These are phyloP conservation scores for Trametes villosa DNA, from an alignment of 768 basidiomycete species.

Conservation along the genomic window DNA sequence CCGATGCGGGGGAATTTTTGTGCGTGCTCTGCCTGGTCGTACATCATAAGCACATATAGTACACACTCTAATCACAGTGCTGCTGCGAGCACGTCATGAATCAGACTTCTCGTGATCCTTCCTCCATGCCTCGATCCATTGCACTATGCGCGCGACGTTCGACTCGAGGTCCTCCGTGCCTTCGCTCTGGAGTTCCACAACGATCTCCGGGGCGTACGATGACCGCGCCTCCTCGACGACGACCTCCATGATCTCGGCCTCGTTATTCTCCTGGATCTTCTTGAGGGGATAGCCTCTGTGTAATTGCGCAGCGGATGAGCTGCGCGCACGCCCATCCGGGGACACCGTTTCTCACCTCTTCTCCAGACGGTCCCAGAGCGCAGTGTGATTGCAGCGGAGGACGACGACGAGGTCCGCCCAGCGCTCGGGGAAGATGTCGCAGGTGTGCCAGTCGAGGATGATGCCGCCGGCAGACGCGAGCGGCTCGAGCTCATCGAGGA, in stretches of 20 bases:
- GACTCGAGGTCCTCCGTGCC: conserved; percentile 78
- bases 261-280: conserved; percentile 98
- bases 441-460: conserved; percentile 94
- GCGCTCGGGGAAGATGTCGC: conserved; percentile 91
- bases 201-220: conserved; percentile 84
- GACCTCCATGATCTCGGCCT: conserved; percentile 97
- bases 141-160: conserved; percentile 85
- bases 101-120: conserved; percentile 28
- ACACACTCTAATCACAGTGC: background rate
- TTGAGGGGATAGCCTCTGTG: conserved; percentile 81
- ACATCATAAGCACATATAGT: background rate
- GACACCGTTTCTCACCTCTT: conserved; percentile 59
- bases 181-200: conserved; percentile 85
- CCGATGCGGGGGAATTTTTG: too few species aligned
- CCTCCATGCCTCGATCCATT: conserved; percentile 86
- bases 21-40: background rate
- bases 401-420: conserved; percentile 97
- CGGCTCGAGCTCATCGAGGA: conserved; percentile 87
- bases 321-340: background rate
- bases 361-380: conserved; percentile 90
- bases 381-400: conserved; percentile 83
- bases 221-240: conserved; percentile 86
- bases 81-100: background rate
- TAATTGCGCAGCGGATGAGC: background rate
- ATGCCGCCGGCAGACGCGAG: conserved; percentile 71